Percentiles rank a stretch among this genome's conserved stretches.
These are phyloP conservation scores for Nepenthes gracilis DNA, from an alignment of 148 eudicot genomes.

Conservation along the genomic window DNA sequence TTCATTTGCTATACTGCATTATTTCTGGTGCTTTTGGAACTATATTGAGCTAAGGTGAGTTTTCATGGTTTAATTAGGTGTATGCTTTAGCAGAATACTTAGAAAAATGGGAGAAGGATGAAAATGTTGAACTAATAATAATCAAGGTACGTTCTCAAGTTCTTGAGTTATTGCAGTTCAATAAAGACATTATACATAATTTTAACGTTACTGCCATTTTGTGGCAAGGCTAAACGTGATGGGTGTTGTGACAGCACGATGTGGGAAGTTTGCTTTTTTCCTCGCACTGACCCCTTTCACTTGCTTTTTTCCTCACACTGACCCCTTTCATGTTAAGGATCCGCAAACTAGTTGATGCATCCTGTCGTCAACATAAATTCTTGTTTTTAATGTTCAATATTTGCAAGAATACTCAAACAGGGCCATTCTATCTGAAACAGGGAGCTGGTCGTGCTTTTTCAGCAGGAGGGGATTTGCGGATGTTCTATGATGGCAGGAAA, in stretches of 20 bases:
- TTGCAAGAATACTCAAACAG: neutral
- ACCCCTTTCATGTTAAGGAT: too few species aligned
- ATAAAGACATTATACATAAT: neutral
- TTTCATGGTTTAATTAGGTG: constrained; percentile 35
- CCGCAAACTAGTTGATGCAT: neutral
- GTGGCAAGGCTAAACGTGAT: too few species aligned
- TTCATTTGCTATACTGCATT: neutral
- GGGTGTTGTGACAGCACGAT: too few species aligned
- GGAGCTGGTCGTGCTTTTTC: constrained; percentile 98
- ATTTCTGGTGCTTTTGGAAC: neutral
- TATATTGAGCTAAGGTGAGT: constrained; percentile 3
- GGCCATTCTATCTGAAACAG: constrained; percentile 22
- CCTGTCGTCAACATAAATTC: neutral
- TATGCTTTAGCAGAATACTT: constrained; percentile 55
- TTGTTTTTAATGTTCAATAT: neutral
- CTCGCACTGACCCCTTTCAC: too few species aligned
- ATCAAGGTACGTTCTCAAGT: constrained; percentile 46
- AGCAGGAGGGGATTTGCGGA: constrained; percentile 90
- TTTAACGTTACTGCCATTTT: too few species aligned
- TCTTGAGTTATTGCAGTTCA: neutral
- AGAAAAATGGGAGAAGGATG: constrained; percentile 92
- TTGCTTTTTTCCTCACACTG: too few species aligned
- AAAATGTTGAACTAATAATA: constrained; percentile 54
- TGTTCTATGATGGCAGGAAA: constrained; percentile 73
- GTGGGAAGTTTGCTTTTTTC: too few species aligned